Evolutionary conservation across 768 basidiomycete species (phyloP).

Genomic region (Psilocybe sp.): DNA sequence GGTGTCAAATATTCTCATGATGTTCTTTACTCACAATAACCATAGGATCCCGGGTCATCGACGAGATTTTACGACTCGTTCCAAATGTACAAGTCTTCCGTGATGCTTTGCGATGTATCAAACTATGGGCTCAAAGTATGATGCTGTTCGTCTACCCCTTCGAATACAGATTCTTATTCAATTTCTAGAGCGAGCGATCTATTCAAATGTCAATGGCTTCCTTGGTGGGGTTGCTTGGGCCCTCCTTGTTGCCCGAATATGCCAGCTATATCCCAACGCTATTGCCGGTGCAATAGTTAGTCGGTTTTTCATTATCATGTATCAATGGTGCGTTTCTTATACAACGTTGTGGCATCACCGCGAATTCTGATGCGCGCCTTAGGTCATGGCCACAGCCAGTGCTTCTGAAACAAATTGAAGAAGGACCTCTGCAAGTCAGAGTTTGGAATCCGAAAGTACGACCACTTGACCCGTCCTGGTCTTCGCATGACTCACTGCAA

Average conservation of each 20-base stretch:
- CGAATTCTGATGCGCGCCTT: slow-evolving; percentile 3
- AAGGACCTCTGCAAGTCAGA: slow-evolving; percentile 87
- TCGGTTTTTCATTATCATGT: slow-evolving; percentile 97
- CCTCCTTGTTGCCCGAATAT: slow-evolving; percentile 97
- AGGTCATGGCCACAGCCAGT: slow-evolving; percentile 99
- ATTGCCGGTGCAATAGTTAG: slow-evolving; percentile 94
- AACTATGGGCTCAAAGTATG: slow-evolving; percentile 95
- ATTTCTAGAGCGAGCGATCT: slow-evolving; percentile 79
- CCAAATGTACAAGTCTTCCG: slow-evolving; percentile 94
- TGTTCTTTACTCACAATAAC: slow-evolving; percentile 2
- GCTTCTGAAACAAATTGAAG: slow-evolving; percentile 94
- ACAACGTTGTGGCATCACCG: slow-evolving; percentile 1
- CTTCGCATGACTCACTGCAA: slow-evolving; percentile 1
- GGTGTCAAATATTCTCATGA: slow-evolving; percentile 4
- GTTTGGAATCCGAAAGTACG: slow-evolving; percentile 97
- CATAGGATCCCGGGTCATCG: slow-evolving; percentile 90
- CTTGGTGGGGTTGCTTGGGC: slow-evolving; percentile 99
- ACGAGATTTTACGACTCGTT: slow-evolving; percentile 92
- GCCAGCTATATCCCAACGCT: slow-evolving; percentile 95
- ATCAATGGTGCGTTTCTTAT: slow-evolving; percentile 72
- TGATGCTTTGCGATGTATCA: slow-evolving; percentile 92
- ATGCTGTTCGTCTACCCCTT: slow-evolving; percentile 26
- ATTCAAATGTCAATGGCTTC: slow-evolving; percentile 97
- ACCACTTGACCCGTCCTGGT: neutral
- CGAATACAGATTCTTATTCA: neutral